Base-by-base conservation (phyloP, 176 grass and related monocot species). In the Raddia distichophylla region DNA sequence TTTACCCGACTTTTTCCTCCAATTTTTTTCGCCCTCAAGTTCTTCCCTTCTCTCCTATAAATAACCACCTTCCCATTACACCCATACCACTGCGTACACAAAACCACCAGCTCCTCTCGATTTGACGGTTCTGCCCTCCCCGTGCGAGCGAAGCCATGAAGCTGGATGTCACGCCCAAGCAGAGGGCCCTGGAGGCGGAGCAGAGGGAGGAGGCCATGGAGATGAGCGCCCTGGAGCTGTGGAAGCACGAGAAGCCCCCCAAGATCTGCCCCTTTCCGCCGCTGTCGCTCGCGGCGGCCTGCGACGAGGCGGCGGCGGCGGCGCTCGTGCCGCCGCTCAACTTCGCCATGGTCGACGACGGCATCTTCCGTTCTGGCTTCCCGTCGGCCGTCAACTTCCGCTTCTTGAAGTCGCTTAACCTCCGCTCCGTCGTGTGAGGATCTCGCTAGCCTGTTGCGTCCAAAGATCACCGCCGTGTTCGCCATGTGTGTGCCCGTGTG, bases 331-430 rank as follows among this genome's bases (percentile, higher is more conserved):
- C 93, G 77, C 93, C 93, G 67, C 73, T 90, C 60, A 94, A 94
- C 77, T 94, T 94, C 79, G 87, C 93, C 44, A 89, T 87, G 82
- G 93, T 94, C 35, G 87, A 90, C 66, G 84, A 90, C 33, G 93
- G 93, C 79, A 79, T 94, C 82, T 94, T 78, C 87, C 93, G 93
- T 74, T 94, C 93, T 48, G 90, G 93, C 33, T 94, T 94, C 84
- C 93, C 93, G 27, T 77, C 69, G 20, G 14, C 63, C 3, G 1
- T 73, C 84, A 94, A 94, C 59, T 92, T 94, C 82, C 68, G 69
- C 61, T 94, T 94, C 84, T 57, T 94, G 63, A 73, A 90, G 68
- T 80, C 84, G 18, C 93, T 94, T 73, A 90, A 92, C 45, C 93
- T 94, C 71, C 87, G 90, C 44, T 92, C 87, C 61, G 86, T 94